Conservation (phyloP, 352 stramenopile species). For the Globisporangium sylvaticum region DNA sequence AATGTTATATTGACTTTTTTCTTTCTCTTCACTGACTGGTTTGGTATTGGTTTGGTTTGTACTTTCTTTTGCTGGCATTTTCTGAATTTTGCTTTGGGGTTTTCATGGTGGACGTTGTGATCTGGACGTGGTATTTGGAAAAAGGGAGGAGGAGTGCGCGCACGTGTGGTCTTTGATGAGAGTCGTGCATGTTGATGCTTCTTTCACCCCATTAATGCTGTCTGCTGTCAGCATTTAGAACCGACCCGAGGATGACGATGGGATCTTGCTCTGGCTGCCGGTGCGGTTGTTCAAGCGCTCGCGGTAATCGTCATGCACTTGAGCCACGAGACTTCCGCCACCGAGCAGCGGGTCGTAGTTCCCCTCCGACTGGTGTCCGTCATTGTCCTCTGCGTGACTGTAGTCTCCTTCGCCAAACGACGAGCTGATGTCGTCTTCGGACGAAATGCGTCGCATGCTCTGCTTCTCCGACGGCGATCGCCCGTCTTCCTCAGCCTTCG, state of each 20-base stretch:
- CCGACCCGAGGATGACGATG: conserved; percentile 13
- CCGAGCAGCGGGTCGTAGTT: conserved; percentile 69
- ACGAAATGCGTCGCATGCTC: conserved; percentile 15
- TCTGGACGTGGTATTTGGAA: not conserved
- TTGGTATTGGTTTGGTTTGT: not conserved
- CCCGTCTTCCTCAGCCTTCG: conserved; percentile 34
- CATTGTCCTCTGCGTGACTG: conserved; percentile 25
- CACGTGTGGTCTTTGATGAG: not conserved
- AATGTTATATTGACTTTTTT: conserved; percentile 5
- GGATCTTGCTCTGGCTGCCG: conserved; percentile 20
- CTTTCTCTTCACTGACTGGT: not conserved
- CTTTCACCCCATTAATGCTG: not conserved
- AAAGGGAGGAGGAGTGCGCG: not conserved
- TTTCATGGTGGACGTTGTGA: not conserved
- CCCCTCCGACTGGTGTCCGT: conserved; percentile 20
- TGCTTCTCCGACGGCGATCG: conserved; percentile 19
- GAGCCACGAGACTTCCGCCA: conserved; percentile 51
- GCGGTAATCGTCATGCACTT: conserved; percentile 75
- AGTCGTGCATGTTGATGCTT: not conserved
- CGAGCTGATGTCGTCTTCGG: conserved; percentile 11
- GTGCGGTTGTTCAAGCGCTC: conserved; percentile 59
- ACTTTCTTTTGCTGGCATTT: not conserved
- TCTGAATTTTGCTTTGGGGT: not conserved
- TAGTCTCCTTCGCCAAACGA: conserved; percentile 10
- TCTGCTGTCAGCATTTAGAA: conserved; percentile 4